These are phyloP conservation scores for Sugiyamaella smithiae DNA, from an alignment of 805 yeast species.

Conservation along the genomic window DNA sequence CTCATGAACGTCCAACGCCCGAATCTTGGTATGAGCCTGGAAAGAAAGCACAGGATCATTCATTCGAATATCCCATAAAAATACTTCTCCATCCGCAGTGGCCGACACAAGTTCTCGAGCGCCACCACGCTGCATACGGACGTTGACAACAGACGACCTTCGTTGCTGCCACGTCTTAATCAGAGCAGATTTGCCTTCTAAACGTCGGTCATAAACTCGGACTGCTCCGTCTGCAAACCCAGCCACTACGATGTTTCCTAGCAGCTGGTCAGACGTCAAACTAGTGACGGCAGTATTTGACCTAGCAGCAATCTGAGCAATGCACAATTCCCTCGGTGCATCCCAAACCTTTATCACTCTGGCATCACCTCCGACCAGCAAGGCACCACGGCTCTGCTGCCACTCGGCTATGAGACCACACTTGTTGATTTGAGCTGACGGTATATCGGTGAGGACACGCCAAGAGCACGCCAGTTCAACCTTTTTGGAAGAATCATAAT, in stretches of 20 bases:
- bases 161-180: conserved; percentile 70
- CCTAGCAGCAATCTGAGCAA: conserved; percentile 85
- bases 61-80: conserved; percentile 85
- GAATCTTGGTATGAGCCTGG: conserved; percentile 51
- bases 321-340: conserved; percentile 87
- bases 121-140: conserved; percentile 97
- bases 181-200: conserved; percentile 82
- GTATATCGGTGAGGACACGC: conserved; percentile 87
- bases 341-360: conserved; percentile 93
- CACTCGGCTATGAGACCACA: conserved; percentile 84
- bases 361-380: conserved; percentile 92
- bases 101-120: conserved; percentile 86
- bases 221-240: conserved; percentile 91
- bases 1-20: conserved; percentile 82
- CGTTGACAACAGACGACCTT: conserved; percentile 56
- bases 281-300: conserved; percentile 86
- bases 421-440: conserved; percentile 74
- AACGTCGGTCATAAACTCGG: conserved; percentile 85
- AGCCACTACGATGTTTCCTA: conserved; percentile 84
- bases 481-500: conserved; percentile 56
- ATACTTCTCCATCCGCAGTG: conserved; percentile 69
- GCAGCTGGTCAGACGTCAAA: conserved; percentile 90
- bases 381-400: conserved; percentile 94
- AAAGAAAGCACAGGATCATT: conserved; percentile 64
- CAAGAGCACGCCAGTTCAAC: conserved; percentile 77